Percentiles rank a stretch among this genome's conserved stretches.
Evolutionary conservation across 2,329 filamentous ascomycete genomes (phyloP).

Genomic region (Clonostachys byssicola): DNA sequence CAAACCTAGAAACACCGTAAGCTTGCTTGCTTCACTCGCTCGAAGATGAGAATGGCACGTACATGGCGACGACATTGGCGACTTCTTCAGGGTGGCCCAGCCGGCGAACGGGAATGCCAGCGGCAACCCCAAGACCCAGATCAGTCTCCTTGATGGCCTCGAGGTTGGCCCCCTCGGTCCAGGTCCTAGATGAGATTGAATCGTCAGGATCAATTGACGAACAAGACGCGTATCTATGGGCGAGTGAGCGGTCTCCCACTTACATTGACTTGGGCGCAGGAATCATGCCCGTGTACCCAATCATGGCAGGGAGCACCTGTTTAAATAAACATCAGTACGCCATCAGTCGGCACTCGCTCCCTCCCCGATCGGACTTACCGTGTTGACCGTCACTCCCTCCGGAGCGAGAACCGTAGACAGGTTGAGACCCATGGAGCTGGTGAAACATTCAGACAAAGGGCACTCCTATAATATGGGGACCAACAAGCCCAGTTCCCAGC

Average conservation of each 20-base stretch:
- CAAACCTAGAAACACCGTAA: background rate
- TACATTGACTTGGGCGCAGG: constrained; percentile 26
- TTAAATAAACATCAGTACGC: background rate
- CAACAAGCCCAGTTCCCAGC: too few species aligned
- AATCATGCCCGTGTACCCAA: constrained; percentile 61
- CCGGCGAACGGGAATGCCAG: constrained; percentile 23
- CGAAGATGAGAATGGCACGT: constrained; percentile 5
- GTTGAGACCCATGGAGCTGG: constrained; percentile 61
- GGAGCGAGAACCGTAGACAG: constrained; percentile 54
- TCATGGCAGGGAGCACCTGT: constrained; percentile 62
- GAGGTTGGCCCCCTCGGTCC: constrained; percentile 18
- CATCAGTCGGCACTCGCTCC: too few species aligned
- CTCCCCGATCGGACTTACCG: constrained; percentile 27
- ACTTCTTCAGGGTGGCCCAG: constrained; percentile 26
- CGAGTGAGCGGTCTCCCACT: background rate
- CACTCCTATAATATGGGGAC: constrained; percentile 10
- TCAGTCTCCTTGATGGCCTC: constrained; percentile 19
- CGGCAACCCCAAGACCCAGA: constrained; percentile 25
- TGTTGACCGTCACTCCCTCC: constrained; percentile 61
- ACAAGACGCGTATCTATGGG: background rate
- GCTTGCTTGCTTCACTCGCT: background rate
- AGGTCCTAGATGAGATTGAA: constrained; percentile 13
- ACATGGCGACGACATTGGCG: constrained; percentile 24
- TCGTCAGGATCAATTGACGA: background rate
- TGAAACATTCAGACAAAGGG: constrained; percentile 24